These are phyloP conservation scores for Tanacetum coccineum DNA, from an alignment of 129 eudicot genomes.

Conservation along the genomic window DNA sequence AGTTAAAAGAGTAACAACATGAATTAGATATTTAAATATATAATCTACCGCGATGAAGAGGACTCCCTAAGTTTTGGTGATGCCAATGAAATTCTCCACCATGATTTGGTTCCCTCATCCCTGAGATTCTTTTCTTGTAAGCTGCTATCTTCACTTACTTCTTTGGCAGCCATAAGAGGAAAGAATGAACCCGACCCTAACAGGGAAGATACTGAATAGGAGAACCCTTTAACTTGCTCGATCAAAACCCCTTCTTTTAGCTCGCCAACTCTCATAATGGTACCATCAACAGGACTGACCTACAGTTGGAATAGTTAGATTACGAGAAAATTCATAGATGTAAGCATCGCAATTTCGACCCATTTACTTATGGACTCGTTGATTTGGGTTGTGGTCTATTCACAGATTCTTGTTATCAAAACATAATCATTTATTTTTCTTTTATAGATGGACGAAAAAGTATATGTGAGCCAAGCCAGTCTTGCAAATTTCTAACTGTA, in stretches of 20 bases:
- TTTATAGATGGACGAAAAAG: not conserved
- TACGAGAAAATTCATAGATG: not conserved
- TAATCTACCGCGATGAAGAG: conserved; percentile 47
- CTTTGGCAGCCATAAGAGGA: conserved; percentile 43
- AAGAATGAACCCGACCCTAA: conserved; percentile 65
- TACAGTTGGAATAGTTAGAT: conserved; percentile 22
- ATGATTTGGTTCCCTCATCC: conserved; percentile 56
- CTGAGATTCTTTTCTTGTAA: conserved; percentile 30
- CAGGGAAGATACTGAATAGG: conserved; percentile 82
- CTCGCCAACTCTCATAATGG: conserved; percentile 78
- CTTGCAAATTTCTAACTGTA: not conserved
- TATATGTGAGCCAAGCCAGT: not conserved
- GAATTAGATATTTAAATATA: conserved; percentile 2
- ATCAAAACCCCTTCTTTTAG: conserved; percentile 84
- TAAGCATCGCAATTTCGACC: not conserved
- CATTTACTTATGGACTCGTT: not conserved
- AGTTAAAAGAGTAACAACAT: not conserved
- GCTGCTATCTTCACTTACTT: conserved; percentile 34
- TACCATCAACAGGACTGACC: conserved; percentile 98
- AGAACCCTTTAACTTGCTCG: conserved; percentile 95
- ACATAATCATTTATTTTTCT: not conserved
- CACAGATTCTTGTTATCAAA: not conserved
- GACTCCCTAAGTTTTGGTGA: conserved; percentile 85
- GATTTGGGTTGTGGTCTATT: not conserved
- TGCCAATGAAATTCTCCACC: conserved; percentile 92